Evolutionary conservation across 2,329 filamentous ascomycete species (phyloP), one percentile per base, ranked within the genome.

Genomic region (Alternaria triticina): DNA sequence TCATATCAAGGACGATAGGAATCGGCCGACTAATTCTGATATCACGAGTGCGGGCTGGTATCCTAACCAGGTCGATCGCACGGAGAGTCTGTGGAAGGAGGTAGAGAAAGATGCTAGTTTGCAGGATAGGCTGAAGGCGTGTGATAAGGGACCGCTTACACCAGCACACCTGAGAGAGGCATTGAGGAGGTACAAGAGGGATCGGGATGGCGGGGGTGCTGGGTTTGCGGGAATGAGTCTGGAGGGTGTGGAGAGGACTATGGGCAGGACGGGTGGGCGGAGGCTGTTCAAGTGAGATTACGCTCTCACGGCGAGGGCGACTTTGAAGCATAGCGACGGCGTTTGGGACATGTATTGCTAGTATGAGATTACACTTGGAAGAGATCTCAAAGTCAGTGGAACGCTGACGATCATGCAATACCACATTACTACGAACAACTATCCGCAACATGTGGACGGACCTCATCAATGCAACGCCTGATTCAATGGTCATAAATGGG

Each of bases 81-180:
- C 57, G 1, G 67, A 75, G 59, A 61, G 65, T 27, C 64, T 75
- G 33, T 77, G 76, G 74, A 70, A 69, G 12, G 74, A 76, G 56
- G 71, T 78, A 2, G 62, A 60, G 1, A 68, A 71, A 25, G 70
- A 76, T 44, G 66, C 67, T 25, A 33, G 55, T 12, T 54, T 78
- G 28, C 55, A 73, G 66, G 75, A 79, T 40, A 62, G 74, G 43
- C 55, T 78, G 61, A 75, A 72, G 62, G 68, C 71, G 57, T 65
- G 66, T 52, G 81, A 84, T 66, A 80, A 83, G 59, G 84, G 84
- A 5, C 91, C 91, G 1, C 75, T 95, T 50, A 86, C 90, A 25
- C 90, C 92, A 0, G 91, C 93, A 64, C 91, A 94, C 78, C 78
- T 95, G 49, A 84, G 91, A 20, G 91, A 94, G 77, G 91, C 92